Base-by-base conservation (phyloP, 345 rosid genomes). In the Linum usitatissimum region DNA sequence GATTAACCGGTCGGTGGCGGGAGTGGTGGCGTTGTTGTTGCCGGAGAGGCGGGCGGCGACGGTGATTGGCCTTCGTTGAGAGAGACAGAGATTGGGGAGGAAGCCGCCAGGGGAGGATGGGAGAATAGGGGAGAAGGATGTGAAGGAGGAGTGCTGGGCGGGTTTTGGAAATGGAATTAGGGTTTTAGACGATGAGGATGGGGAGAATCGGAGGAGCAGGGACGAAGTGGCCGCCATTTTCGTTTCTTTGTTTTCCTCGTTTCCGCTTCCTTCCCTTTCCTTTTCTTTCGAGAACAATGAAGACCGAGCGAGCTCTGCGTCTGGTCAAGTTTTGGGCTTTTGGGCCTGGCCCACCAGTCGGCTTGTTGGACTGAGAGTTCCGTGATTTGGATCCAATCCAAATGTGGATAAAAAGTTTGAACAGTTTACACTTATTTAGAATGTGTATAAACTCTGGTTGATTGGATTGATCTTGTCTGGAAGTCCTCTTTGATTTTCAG, bases 1-100 rank as follows among this genome's bases (percentile, higher is more conserved):
- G 64, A 88, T 78, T 48, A 88, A 65, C 55, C 98, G 88, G 31
- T 91, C 96, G 0, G 79, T 73, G 9, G 93, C 98, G 1, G 96
- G 90, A 3, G 90, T 84, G n/a, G 91, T 18, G 57, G 57, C 18
- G 57, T 55, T 18, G 57, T n/a, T 78, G 20, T 66, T 86, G 78
- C 74, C 76, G 38, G 90, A 84, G 54, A 81, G 80, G 42, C 80
- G 78, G 3, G 76, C 58, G 36, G 56, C 57, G 39, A 30, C 23
- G 53, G 60, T 36, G 31, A 15, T 60, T 10, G 23, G 34, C 18
- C n/a, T 19, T 57, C 57, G 31, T 23, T 55, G 55, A 40, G 73
- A 34, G 53, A 70, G 55, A 28, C 63, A 48, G 61, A 36, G 30
- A 3, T 66, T 17, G 68, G 67, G 57, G 5, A 69, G 56, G 30